Conservation (phyloP, 2,329 filamentous ascomycete genomes). For the Cadophora sp. region DNA sequence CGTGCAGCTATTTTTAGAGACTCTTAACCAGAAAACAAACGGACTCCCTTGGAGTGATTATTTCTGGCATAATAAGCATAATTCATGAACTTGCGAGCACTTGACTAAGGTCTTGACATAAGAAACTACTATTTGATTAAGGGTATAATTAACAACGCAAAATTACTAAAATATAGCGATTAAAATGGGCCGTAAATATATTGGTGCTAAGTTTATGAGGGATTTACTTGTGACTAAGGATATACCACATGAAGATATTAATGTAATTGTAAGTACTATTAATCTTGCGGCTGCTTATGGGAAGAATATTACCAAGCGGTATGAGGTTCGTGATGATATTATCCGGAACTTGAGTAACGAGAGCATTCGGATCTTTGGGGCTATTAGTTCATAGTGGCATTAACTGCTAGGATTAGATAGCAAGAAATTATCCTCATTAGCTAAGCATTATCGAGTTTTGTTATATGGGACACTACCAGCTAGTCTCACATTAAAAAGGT, state of each 20-base stretch:
- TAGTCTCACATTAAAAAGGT: too few relatives aligned
- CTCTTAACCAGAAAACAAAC: too few relatives aligned
- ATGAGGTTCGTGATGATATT: too few relatives aligned
- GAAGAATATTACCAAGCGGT: not conserved
- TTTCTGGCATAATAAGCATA: not conserved
- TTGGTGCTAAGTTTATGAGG: too few relatives aligned
- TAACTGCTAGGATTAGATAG: not conserved
- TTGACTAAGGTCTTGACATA: not conserved
- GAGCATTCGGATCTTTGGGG: not conserved
- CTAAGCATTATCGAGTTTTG: not conserved
- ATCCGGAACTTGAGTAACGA: too few relatives aligned
- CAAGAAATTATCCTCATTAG: not conserved
- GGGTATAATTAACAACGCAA: not conserved
- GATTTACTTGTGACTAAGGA: not conserved
- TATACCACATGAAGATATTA: not conserved
- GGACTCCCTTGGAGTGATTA: not conserved
- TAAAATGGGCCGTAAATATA: too few relatives aligned
- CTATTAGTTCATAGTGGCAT: not conserved
- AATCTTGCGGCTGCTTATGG: not conserved
- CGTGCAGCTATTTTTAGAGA: too few relatives aligned
- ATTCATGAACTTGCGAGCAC: not conserved
- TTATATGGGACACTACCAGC: not conserved
- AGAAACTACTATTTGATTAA: not conserved
- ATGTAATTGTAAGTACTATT: not conserved
- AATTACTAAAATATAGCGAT: too few relatives aligned